These are phyloP conservation scores for Carex kokanica DNA, from an alignment of 176 grass and related monocot genomes.

Conservation along the genomic window DNA sequence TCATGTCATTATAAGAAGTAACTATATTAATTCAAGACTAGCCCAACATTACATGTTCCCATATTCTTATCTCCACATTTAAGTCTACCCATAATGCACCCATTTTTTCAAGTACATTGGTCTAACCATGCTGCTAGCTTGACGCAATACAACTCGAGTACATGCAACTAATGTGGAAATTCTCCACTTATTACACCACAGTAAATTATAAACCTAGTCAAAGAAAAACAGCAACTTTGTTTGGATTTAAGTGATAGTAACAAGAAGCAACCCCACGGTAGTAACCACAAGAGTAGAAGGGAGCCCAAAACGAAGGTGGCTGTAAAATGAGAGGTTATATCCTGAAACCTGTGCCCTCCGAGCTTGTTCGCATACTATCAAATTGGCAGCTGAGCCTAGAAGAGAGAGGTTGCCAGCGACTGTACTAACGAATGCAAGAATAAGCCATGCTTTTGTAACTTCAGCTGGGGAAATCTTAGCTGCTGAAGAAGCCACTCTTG, in stretches of 20 bases:
- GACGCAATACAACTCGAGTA: not conserved
- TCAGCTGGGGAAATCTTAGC: slow-evolving; percentile 59
- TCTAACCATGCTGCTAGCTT: not conserved
- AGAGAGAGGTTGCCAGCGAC: slow-evolving; percentile 92
- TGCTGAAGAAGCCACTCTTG: slow-evolving; percentile 73
- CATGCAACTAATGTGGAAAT: not conserved
- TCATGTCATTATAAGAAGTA: slow-evolving; percentile 1
- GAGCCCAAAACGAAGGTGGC: slow-evolving; percentile 78
- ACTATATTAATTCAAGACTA: not conserved
- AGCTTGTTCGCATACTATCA: slow-evolving; percentile 97
- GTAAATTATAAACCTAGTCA: not conserved
- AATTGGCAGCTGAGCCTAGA: slow-evolving; percentile 80
- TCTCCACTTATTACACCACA: not conserved
- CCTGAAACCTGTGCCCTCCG: slow-evolving; percentile 61
- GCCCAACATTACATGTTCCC: not conserved
- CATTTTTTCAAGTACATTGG: not conserved
- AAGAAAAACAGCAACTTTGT: not conserved
- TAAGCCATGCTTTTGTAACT: slow-evolving; percentile 81
- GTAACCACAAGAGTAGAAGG: slow-evolving; percentile 79
- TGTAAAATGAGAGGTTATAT: slow-evolving; percentile 87
- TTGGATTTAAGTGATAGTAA: slow-evolving; percentile 6
- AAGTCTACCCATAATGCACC: not conserved
- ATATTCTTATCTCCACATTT: not conserved
- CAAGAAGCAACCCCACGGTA: slow-evolving; percentile 67
- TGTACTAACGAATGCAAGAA: slow-evolving; percentile 83